These are phyloP conservation scores for Pythium brachiatum DNA, from an alignment of 352 stramenopile species.

Conservation along the genomic window DNA sequence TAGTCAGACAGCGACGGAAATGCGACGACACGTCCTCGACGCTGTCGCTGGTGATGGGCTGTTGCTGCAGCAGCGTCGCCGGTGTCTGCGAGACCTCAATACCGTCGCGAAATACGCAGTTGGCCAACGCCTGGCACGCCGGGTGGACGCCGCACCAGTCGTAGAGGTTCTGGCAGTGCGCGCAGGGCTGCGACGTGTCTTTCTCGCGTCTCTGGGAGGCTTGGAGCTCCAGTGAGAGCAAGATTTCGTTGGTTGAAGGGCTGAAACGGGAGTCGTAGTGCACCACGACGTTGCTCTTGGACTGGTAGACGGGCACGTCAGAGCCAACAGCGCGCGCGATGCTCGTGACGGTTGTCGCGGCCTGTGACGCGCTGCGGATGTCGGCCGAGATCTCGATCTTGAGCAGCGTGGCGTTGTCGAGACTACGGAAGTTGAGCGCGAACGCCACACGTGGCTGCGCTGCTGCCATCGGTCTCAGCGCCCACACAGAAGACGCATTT, in stretches of 20 bases:
- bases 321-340: constrained; percentile 31
- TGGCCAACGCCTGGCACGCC: constrained; percentile 33
- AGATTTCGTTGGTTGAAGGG: constrained; percentile 29
- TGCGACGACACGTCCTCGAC: constrained; percentile 35
- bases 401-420: constrained; percentile 44
- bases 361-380: constrained; percentile 36
- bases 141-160: constrained; percentile 44
- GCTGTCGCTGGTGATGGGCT: constrained; percentile 12
- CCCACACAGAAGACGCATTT: constrained; percentile 38
- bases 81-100: constrained; percentile 25
- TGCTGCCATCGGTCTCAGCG: constrained; percentile 26
- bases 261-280: constrained; percentile 37
- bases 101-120: constrained; percentile 38
- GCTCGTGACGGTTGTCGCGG: constrained; percentile 52
- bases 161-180: constrained; percentile 50
- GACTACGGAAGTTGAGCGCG: constrained; percentile 43
- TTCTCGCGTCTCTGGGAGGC: constrained; percentile 34
- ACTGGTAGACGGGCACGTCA: constrained; percentile 25
- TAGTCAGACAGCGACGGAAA: constrained; percentile 32
- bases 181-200: constrained; percentile 42
- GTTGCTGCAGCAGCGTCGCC: constrained; percentile 19
- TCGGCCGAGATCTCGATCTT: constrained; percentile 49
- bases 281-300: constrained; percentile 47
- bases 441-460: constrained; percentile 32
- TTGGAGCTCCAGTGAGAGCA: constrained; percentile 42